phyloP scores from a whole-genome alignment of 192 early-diverging fungal genomes.

The Coemansia sp. region DNA sequence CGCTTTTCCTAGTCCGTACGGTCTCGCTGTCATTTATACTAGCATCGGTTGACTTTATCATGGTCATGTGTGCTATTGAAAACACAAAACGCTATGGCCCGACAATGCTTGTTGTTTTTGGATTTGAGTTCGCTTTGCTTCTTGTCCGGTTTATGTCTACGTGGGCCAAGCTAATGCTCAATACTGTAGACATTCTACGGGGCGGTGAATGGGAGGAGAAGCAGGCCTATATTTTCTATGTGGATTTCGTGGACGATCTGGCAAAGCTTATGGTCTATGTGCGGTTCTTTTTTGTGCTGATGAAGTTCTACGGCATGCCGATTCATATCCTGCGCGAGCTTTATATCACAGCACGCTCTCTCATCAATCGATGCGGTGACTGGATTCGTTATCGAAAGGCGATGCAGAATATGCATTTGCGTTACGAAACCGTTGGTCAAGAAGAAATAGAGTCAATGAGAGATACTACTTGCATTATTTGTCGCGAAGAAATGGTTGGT shows the following conservation, averaged over 20 bases:
- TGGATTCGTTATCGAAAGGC: constrained; percentile 90
- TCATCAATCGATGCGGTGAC: constrained; percentile 85
- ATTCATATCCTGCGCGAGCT: constrained; percentile 96
- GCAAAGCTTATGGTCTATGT: constrained; percentile 87
- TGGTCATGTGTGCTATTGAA: constrained; percentile 71
- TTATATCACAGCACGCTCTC: constrained; percentile 91
- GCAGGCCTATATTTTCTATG: constrained; percentile 85
- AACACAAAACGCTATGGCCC: constrained; percentile 67
- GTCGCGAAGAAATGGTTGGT: constrained; percentile 90
- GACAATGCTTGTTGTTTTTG: constrained; percentile 97
- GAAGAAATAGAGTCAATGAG: constrained; percentile 72
- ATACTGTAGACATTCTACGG: constrained; percentile 79
- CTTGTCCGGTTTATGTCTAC: constrained; percentile 73
- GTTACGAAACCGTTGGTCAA: constrained; percentile 89
- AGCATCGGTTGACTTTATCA: constrained; percentile 67
- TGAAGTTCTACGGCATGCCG: constrained; percentile 82
- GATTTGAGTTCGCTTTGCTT: constrained; percentile 95
- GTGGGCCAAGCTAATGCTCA: constrained; percentile 82
- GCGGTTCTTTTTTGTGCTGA: constrained; percentile 84
- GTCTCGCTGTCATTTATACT: constrained; percentile 55
- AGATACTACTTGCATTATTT: constrained; percentile 93
- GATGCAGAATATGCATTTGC: constrained; percentile 93
- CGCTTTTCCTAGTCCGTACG: constrained; percentile 35
- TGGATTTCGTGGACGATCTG: constrained; percentile 88
- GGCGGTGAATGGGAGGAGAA: constrained; percentile 88